Conservation (phyloP, 2,329 filamentous ascomycete species). For the Monosporascus ibericus region DNA sequence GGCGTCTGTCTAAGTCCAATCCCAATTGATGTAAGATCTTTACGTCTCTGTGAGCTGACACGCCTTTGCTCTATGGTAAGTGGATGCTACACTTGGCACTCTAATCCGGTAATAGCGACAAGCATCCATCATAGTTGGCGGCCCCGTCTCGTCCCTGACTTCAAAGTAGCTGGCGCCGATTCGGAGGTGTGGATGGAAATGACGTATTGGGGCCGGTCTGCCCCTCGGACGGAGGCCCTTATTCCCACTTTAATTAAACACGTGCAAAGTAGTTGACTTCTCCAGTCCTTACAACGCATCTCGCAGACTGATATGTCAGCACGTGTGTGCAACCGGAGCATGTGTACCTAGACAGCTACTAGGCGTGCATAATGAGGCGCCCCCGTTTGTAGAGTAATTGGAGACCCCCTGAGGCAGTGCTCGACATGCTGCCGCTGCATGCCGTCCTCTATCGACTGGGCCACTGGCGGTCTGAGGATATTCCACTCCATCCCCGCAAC, state of each 20-base stretch:
- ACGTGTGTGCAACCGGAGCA: too few species aligned
- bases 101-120: too few species aligned
- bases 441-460: not conserved
- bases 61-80: too few species aligned
- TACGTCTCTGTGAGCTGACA: too few species aligned
- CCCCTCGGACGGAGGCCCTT: not conserved
- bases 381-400: not conserved
- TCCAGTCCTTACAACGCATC: too few species aligned
- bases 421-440: not conserved
- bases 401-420: not conserved
- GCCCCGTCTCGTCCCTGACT: too few species aligned
- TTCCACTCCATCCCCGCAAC: not conserved
- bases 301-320: not conserved
- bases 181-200: not conserved
- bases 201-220: not conserved
- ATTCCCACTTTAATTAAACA: not conserved
- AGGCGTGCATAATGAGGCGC: not conserved
- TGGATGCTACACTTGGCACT: too few species aligned
- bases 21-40: too few species aligned
- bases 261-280: too few species aligned
- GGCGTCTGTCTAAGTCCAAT: too few species aligned
- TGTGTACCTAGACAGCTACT: too few species aligned
- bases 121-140: too few species aligned
- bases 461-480: not conserved
- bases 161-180: not conserved